phyloP scores from a whole-genome alignment of 768 basidiomycete species.

The Auricularia cornea region DNA sequence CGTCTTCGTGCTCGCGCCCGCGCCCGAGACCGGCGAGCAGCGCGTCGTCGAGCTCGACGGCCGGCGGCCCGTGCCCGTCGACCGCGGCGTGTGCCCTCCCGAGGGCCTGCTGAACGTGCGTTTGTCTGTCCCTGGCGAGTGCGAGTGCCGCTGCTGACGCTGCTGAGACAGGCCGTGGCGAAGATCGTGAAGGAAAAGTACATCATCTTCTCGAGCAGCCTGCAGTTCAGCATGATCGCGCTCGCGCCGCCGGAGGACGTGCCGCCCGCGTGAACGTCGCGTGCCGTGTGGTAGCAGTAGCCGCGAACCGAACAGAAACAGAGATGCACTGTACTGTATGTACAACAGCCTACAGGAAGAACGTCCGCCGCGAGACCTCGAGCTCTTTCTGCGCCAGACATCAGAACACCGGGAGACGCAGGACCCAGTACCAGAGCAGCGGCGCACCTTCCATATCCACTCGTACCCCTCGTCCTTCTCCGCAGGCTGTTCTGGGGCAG shows the following conservation, averaged over 20 bases:
- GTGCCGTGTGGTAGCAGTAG: too few relatives aligned
- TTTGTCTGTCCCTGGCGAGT: constrained; percentile 12
- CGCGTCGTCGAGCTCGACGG: constrained; percentile 84
- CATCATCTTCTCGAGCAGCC: constrained; percentile 42
- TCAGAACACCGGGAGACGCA: too few relatives aligned
- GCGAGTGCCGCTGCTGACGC: not conserved
- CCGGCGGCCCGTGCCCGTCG: constrained; percentile 65
- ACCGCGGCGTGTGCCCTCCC: constrained; percentile 56
- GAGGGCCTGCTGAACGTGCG: constrained; percentile 38
- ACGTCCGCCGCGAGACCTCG: constrained; percentile 82
- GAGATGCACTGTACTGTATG: not conserved
- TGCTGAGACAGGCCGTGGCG: constrained; percentile 47
- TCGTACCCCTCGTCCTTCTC: constrained; percentile 33
- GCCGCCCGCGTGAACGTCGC: not conserved
- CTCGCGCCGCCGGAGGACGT: constrained; percentile 26
- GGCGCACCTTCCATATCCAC: constrained; percentile 85
- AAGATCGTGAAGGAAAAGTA: constrained; percentile 53
- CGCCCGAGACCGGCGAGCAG: constrained; percentile 17
- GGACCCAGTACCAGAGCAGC: too few relatives aligned
- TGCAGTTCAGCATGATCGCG: constrained; percentile 63
- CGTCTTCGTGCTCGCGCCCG: constrained; percentile 69
- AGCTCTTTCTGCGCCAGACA: constrained; percentile 93
- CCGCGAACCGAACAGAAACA: not conserved
- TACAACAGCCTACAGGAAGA: constrained; percentile 62
- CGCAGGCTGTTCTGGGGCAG: constrained; percentile 17